Conservation (phyloP, 768 basidiomycete species). For the Boletus vinaceobasis region DNA sequence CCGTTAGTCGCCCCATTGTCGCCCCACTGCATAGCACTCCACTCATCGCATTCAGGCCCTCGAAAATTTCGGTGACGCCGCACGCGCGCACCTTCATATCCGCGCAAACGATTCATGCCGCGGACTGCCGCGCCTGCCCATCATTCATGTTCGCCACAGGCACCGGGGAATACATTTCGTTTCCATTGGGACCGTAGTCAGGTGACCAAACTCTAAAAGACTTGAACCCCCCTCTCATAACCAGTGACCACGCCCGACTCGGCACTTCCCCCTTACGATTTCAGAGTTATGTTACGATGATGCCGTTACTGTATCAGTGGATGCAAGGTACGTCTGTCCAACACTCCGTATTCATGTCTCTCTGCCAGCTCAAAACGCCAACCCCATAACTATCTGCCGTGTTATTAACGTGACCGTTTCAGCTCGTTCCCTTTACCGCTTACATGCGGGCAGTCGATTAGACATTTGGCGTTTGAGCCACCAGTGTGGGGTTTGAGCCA, state of each 20-base stretch:
- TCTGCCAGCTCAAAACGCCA: background rate
- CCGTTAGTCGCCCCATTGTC: background rate
- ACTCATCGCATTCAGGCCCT: slow-evolving; percentile 2
- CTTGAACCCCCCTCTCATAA: background rate
- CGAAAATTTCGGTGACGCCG: slow-evolving; percentile 12
- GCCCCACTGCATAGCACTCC: slow-evolving; percentile 5
- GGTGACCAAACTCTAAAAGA: slow-evolving; percentile 9
- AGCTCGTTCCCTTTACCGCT: background rate
- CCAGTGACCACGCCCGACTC: too few species aligned
- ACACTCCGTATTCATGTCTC: background rate
- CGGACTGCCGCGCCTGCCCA: slow-evolving; percentile 23
- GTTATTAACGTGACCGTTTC: background rate
- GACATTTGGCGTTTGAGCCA: background rate
- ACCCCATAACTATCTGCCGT: background rate
- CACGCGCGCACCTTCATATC: slow-evolving; percentile 28
- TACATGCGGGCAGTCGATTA: background rate
- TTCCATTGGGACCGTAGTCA: slow-evolving; percentile 24
- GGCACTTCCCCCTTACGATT: background rate
- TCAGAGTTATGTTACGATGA: background rate
- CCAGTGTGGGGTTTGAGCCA: background rate
- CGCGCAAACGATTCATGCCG: slow-evolving; percentile 25
- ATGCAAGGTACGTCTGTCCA: background rate
- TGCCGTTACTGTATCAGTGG: background rate
- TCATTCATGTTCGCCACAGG: slow-evolving; percentile 28
- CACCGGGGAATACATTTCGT: slow-evolving; percentile 23